phyloP scores from a whole-genome alignment of 2,329 filamentous ascomycete genomes.

The Colletotrichum horii region DNA sequence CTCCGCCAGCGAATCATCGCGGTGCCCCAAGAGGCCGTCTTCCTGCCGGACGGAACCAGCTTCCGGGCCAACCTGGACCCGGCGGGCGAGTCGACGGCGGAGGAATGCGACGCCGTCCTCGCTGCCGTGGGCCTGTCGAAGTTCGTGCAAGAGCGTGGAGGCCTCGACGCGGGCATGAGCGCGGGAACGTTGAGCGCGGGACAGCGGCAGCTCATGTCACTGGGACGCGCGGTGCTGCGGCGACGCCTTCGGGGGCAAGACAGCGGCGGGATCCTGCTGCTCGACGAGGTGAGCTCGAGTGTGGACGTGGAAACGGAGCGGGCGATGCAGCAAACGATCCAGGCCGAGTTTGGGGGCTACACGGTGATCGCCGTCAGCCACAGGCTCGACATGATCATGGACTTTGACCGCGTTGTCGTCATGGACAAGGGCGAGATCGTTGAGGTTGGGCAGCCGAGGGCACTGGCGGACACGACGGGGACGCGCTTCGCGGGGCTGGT shows the following conservation, averaged over 20 bases:
- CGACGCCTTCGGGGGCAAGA: constrained; percentile 34
- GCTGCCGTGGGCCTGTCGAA: constrained; percentile 31
- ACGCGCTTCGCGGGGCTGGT: no score
- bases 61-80: constrained; percentile 44
- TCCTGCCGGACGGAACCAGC: constrained; percentile 43
- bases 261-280: constrained; percentile 36
- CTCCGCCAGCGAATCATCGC: constrained; percentile 49
- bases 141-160: constrained; percentile 29
- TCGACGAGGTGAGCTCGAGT: constrained; percentile 49
- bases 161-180: constrained; percentile 37
- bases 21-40: constrained; percentile 52
- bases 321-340: constrained; percentile 41
- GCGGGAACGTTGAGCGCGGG: constrained; percentile 55
- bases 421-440: constrained; percentile 47
- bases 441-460: constrained; percentile 27
- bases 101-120: constrained; percentile 31
- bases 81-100: constrained; percentile 23
- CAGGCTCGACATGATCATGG: constrained; percentile 46
- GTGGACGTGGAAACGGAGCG: constrained; percentile 47
- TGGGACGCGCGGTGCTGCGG: constrained; percentile 59
- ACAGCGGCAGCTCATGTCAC: constrained; percentile 64
- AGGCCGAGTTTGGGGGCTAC: constrained; percentile 33
- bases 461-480: no score
- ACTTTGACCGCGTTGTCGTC: constrained; percentile 49
- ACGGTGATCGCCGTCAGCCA: constrained; percentile 52